Percentiles rank a stretch among this genome's conserved stretches.
Conservation (phyloP, 1,284 basidiomycete species). For the Polyporus tsugae region DNA sequence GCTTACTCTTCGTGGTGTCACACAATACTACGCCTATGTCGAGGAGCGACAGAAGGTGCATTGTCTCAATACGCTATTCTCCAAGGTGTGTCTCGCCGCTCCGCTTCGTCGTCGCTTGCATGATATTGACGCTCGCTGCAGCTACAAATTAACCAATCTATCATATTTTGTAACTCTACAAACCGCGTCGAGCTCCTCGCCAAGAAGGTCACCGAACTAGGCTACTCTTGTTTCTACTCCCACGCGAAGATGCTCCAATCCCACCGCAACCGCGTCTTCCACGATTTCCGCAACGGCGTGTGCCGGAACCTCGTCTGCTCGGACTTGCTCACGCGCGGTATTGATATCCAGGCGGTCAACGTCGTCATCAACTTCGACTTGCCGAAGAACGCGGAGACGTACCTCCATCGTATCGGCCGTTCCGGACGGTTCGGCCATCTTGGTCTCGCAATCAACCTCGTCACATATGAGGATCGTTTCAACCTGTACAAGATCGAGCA, state of each 20-base stretch:
- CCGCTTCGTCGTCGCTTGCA: slow-evolving; percentile 17
- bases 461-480: slow-evolving; percentile 97
- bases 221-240: slow-evolving; percentile 99
- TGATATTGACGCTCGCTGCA: slow-evolving; percentile 43
- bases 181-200: slow-evolving; percentile 99
- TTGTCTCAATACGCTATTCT: slow-evolving; percentile 97
- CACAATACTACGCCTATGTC: slow-evolving; percentile 99
- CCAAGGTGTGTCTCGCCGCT: slow-evolving; percentile 67
- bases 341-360: slow-evolving; percentile 99
- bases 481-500: slow-evolving; percentile 98
- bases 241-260: slow-evolving; percentile 99
- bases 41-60: slow-evolving; percentile 99
- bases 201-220: slow-evolving; percentile 99
- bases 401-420: slow-evolving; percentile 97
- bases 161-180: slow-evolving; percentile 99
- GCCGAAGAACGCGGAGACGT: slow-evolving; percentile 98
- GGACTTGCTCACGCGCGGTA: slow-evolving; percentile 97
- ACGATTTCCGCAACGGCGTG: slow-evolving; percentile 98
- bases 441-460: slow-evolving; percentile 96
- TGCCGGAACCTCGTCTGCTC: slow-evolving; percentile 98
- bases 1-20: slow-evolving; percentile 97
- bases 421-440: slow-evolving; percentile 98
- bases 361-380: slow-evolving; percentile 99
- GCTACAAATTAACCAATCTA: slow-evolving; percentile 99
- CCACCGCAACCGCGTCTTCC: slow-evolving; percentile 99